phyloP scores from a whole-genome alignment of 1,284 basidiomycete genomes.

The Trichosporon asahii region DNA sequence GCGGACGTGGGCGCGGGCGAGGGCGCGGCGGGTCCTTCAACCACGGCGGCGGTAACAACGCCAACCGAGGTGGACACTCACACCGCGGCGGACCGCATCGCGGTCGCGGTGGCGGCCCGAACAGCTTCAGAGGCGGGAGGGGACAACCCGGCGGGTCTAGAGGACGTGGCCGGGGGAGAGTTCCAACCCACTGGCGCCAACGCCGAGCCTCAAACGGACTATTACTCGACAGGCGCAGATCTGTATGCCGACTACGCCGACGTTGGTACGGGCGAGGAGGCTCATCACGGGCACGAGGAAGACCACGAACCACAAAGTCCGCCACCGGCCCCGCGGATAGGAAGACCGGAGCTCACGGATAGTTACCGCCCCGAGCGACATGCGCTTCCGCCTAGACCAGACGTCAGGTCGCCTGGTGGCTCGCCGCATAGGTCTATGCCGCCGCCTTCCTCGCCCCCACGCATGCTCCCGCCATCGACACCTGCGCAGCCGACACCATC shows the following conservation, averaged over 20 bases:
- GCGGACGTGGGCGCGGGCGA: neutral
- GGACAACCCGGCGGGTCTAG: neutral
- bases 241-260: neutral
- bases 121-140: neutral
- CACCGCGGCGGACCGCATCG: neutral
- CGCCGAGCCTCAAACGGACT: neutral
- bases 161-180: neutral
- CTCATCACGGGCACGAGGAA: neutral
- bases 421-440: neutral
- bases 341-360: neutral
- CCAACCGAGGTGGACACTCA: neutral
- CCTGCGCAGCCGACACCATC: neutral
- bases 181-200: neutral
- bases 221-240: neutral
- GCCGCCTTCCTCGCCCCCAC: neutral
- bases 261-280: neutral
- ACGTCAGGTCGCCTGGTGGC: neutral
- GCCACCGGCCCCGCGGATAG: neutral
- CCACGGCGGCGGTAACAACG: neutral
- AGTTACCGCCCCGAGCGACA: neutral
- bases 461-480: neutral
- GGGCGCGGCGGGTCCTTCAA: neutral
- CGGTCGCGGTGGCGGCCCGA: neutral
- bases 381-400: neutral
- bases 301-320: neutral